Conservation (phyloP, 139 green algal genomes). For the Chlorella sp. region DNA sequence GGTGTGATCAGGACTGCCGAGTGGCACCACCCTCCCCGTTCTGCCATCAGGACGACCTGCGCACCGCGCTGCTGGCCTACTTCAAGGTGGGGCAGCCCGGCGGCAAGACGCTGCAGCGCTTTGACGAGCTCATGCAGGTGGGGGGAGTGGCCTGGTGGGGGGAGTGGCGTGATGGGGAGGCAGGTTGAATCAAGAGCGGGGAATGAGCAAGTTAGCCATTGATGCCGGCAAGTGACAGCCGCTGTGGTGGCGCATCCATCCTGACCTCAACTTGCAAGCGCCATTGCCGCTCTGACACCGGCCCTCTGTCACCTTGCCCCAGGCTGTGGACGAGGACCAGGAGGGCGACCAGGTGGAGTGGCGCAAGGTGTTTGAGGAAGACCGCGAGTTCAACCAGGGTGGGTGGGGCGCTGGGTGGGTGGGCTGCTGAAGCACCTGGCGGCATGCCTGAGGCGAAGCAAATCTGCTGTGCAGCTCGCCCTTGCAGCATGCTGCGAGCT, state of each 20-base stretch:
- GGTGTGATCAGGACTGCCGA: not conserved
- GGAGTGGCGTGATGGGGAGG: not conserved
- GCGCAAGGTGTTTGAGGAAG: constrained; percentile 71
- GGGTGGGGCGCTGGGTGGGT: not conserved
- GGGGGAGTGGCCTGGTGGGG: not conserved
- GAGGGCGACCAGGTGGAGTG: constrained; percentile 47
- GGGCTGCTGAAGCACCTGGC: too few relatives aligned
- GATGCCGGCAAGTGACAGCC: not conserved
- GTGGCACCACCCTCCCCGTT: not conserved
- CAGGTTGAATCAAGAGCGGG: not conserved
- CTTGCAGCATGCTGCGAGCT: not conserved
- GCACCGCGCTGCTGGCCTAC: constrained; percentile 48
- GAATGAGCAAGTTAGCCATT: not conserved
- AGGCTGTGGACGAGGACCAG: constrained; percentile 67
- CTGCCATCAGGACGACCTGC: constrained; percentile 37
- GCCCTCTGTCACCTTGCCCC: not conserved
- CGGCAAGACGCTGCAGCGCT: constrained; percentile 53
- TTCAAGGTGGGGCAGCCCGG: constrained; percentile 57
- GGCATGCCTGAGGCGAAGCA: too few relatives aligned
- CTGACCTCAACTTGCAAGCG: too few relatives aligned
- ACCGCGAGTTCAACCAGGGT: constrained; percentile 73
- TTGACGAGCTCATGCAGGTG: constrained; percentile 61
- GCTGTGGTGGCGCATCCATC: too few relatives aligned
- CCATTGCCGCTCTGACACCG: too few relatives aligned
- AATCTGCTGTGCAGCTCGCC: not conserved